A percentile compares a stretch with the other conserved stretches of the same genome.
phyloP scores from a whole-genome alignment of 164 flowering plant species.

The Warburgia ugandensis region DNA sequence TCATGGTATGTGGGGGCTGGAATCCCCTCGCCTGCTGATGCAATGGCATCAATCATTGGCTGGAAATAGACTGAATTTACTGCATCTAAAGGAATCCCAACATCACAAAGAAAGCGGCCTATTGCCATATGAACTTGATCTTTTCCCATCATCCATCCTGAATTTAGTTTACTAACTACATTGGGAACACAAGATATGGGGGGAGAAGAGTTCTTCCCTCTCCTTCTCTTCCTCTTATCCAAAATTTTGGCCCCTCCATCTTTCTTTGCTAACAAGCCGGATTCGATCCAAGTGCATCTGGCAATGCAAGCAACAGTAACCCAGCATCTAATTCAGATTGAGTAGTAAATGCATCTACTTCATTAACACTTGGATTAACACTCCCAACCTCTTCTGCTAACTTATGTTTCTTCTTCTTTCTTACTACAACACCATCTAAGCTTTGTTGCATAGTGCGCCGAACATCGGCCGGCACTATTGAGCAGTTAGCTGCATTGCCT shows the following conservation, averaged over 20 bases:
- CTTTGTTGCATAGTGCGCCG: constrained; percentile 57
- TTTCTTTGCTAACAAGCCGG: constrained; percentile 17
- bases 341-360: too few relatives aligned
- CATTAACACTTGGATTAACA: constrained; percentile 6
- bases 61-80: constrained; percentile 71
- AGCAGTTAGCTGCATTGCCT: constrained; percentile 78
- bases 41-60: constrained; percentile 80
- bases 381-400: constrained; percentile 33
- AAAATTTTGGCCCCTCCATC: constrained; percentile 12
- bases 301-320: constrained; percentile 23
- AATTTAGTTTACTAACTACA: constrained; percentile 9
- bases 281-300: constrained; percentile 22
- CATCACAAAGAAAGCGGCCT: constrained; percentile 70
- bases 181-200: neutral
- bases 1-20: constrained; percentile 57
- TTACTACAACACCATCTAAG: constrained; percentile 49
- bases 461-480: constrained; percentile 55
- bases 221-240: constrained; percentile 48
- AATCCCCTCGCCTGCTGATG: constrained; percentile 45
- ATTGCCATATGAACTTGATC: constrained; percentile 56
- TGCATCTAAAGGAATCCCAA: constrained; percentile 62
- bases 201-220: constrained; percentile 21
- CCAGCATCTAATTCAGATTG: too few relatives aligned
- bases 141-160: constrained; percentile 21
- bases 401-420: constrained; percentile 59